Base-by-base conservation (phyloP, 23 red algal species). In the Gracilaria caudata region DNA sequence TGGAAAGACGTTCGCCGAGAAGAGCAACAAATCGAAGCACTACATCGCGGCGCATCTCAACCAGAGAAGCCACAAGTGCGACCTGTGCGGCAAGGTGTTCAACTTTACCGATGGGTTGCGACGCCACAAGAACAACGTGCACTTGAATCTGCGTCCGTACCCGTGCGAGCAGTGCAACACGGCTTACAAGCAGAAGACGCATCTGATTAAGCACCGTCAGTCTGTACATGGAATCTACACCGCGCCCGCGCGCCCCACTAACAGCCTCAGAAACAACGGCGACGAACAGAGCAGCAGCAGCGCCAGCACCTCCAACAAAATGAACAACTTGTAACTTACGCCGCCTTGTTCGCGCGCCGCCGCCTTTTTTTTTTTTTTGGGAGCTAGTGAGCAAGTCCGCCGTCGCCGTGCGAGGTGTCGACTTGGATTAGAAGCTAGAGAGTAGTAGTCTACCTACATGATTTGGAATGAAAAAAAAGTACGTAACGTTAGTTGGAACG, bases 21-120 rank as follows among this genome's bases (percentile, higher is more conserved):
- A 93, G 90, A 79, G 72, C 21, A 93, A 93, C 68, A 61, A 59
- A 20, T 64, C 79, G 10, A 93, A 93, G 90, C 90, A 93, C 39
- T 71, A 71, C 55, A 79, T 80, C 59, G 86, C 86, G 3, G 74
- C 74, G 11, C 86, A 90, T 44, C 40, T 79, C 16, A 81, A 79
- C 56, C 74, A 81, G 45, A 24, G 74, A 19, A 72, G 32, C 25
- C 74, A 90, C 47, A 51, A 46, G 41, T 90, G 86, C 23, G 39
- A 56, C 39, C 37, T 70, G 11, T 90, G 86, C 26, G 73, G 57
- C 37, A 90, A 90, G 86, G 86, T 47, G 33, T 90, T 90, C 32
- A 90, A 90, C 75, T 90, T 90, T 46, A 51, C 86, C 0, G 86
- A 90, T 35, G 86, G 86, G 6, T 56, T 90, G 46, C 39, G 86